These are phyloP conservation scores for Clonostachys solani DNA, from an alignment of 2,329 filamentous ascomycete species.

Conservation along the genomic window DNA sequence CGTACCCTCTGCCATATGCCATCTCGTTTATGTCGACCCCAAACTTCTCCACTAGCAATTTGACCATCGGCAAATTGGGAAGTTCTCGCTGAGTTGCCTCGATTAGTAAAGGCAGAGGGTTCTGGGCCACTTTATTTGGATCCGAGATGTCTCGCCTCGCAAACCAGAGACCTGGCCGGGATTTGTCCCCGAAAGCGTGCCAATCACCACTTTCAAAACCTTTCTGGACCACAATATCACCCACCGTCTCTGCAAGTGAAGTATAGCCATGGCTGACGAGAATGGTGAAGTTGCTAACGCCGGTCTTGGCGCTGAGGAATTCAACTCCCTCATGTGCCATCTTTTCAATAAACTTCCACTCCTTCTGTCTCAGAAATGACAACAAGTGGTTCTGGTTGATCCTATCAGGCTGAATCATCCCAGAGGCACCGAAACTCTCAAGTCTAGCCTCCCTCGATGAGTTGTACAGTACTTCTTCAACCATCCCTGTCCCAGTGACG, in stretches of 20 bases:
- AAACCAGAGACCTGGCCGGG: neutral
- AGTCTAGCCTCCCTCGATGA: too few species aligned
- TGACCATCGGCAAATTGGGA: neutral
- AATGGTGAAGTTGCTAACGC: neutral
- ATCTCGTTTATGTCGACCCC: neutral
- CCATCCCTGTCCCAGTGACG: too few species aligned
- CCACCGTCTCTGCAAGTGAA: neutral
- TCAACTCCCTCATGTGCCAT: too few species aligned
- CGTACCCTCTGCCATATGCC: neutral
- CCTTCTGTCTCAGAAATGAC: too few species aligned
- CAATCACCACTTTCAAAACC: neutral
- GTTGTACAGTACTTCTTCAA: too few species aligned
- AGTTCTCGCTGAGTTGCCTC: neutral
- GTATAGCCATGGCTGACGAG: neutral
- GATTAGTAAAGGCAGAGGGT: neutral
- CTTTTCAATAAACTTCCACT: too few species aligned
- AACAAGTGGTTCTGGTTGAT: too few species aligned
- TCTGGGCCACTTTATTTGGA: neutral
- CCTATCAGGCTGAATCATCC: too few species aligned
- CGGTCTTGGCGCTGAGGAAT: neutral
- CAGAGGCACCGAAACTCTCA: too few species aligned
- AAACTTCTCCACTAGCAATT: neutral
- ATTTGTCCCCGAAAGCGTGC: neutral
- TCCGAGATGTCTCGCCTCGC: neutral
- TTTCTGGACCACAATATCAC: too few species aligned